Conservation (phyloP, 1,284 basidiomycete genomes). For the Ceratobasidium sp. region DNA sequence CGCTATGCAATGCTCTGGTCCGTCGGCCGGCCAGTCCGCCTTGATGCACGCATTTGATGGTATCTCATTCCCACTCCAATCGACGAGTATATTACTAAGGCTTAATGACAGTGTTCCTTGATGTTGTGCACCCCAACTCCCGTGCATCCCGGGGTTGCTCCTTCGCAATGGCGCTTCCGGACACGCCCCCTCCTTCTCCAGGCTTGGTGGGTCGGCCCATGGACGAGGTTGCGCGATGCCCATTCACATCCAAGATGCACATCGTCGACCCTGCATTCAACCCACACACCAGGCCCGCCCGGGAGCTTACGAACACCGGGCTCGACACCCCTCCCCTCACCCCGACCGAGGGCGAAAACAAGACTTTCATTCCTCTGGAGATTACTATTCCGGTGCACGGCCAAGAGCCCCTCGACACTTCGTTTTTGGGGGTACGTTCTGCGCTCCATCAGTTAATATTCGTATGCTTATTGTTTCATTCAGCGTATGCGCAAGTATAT, state of each 20-base stretch:
- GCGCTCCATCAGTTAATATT: neutral
- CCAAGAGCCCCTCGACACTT: constrained; percentile 34
- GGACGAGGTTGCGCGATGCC: constrained; percentile 30
- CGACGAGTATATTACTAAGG: neutral
- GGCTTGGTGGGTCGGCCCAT: constrained; percentile 18
- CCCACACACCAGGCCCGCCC: constrained; percentile 26
- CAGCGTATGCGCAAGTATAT: constrained; percentile 65
- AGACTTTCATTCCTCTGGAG: constrained; percentile 21
- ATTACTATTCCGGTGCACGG: constrained; percentile 13
- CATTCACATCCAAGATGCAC: constrained; percentile 31
- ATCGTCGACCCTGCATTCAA: constrained; percentile 37
- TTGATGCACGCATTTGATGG: constrained; percentile 67
- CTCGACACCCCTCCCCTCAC: constrained; percentile 39
- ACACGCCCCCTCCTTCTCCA: constrained; percentile 35
- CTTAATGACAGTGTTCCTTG: constrained; percentile 26
- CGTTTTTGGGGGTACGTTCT: constrained; percentile 33
- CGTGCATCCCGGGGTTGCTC: constrained; percentile 40
- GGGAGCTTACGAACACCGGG: constrained; percentile 13
- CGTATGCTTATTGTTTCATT: constrained; percentile 53
- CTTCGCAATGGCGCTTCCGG: constrained; percentile 22
- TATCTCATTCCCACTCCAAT: neutral
- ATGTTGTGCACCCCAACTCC: constrained; percentile 37
- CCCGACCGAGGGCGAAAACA: constrained; percentile 11
- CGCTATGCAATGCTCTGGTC: constrained; percentile 57
- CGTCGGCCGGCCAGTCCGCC: constrained; percentile 66